Evolutionary conservation across 768 basidiomycete species (phyloP).

Genomic region (Ephemerocybe angulata): DNA sequence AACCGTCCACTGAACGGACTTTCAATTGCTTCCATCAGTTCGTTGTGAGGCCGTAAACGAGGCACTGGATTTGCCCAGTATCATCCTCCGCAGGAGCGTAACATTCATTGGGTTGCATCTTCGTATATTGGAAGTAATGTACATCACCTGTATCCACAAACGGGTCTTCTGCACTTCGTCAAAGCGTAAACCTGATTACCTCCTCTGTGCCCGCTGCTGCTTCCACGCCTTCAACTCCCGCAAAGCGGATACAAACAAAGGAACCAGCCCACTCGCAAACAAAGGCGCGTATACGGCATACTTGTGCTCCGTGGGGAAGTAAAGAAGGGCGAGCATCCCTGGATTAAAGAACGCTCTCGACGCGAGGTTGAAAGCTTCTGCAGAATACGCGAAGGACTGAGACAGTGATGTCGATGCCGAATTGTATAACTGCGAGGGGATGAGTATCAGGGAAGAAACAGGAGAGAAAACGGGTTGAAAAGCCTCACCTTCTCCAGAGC

Average conservation of each 20-base stretch:
- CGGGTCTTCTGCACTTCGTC: no score
- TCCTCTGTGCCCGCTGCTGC: conserved; percentile 25
- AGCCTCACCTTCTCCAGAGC: conserved; percentile 67
- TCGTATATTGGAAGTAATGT: no score
- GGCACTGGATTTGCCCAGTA: no score
- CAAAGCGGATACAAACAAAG: conserved; percentile 69
- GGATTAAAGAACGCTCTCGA: conserved; percentile 95
- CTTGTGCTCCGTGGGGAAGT: conserved; percentile 97
- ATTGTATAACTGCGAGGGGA: conserved; percentile 36
- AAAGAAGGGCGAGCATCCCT: conserved; percentile 90
- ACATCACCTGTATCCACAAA: background rate
- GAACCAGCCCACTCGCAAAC: conserved; percentile 87
- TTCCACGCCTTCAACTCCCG: conserved; percentile 72
- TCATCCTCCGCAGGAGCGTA: no score
- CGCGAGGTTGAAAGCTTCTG: conserved; percentile 58
- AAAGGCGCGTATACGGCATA: conserved; percentile 95
- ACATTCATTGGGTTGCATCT: no score
- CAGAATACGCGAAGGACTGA: conserved; percentile 55
- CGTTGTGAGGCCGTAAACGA: no score
- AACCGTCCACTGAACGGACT: no score
- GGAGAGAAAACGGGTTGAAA: background rate
- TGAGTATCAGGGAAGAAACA: background rate
- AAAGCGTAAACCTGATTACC: background rate
- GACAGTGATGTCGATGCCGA: conserved; percentile 35
- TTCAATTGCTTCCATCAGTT: no score